Evolutionary conservation across 768 basidiomycete genomes (phyloP), one percentile per base, ranked within the genome.

Genomic region (Auricularia cornea): DNA sequence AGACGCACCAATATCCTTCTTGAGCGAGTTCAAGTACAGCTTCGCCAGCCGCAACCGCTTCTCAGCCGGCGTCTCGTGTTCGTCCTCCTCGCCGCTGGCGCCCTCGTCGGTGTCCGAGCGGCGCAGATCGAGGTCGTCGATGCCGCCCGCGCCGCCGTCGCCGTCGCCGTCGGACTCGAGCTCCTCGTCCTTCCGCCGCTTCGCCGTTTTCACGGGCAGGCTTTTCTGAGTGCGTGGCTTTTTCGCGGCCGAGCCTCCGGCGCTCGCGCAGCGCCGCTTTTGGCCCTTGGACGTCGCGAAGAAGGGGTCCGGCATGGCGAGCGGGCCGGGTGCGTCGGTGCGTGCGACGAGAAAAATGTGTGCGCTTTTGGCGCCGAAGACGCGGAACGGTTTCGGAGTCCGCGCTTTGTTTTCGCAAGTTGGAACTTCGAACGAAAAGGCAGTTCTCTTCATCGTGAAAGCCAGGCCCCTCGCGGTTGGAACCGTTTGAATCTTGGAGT

Each of bases 1-100:
- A 69, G 63, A 78, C 84, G 73, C 68, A 84, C 88, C 79, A 31
- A 95, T 74, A 40, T 82, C 84, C 64, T 88, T 84, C 73, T 91
- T 91, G 16, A 98, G 86, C 65, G 81, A 87, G 65, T 93, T 86
- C 44, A 99, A 78, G 74, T 98, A 98, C 66, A 96, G 74, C 73
- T 94, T 90, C 3, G 96, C 95, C 41, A 99, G 77, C 64, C 97
- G 78, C 23, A 99, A 79, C 64, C 97, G 79, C 76, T 98, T 99
- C 79, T 94, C 87, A 0, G 93, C 94, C 2, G 94, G 92, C 3
- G 94, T 96, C 76, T 98, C 96, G 66, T 86, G 79, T 66, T 87
- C 84, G 68, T 94, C 88, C 68, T 97, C 94, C 48, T 94, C 92
- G 5, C 84, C 89, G 67, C 89, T 90, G 30, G 78, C 80, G 2